Percentiles rank a stretch among this genome's conserved stretches.
Evolutionary conservation across 495 filamentous ascomycete species (phyloP).

Genomic region (Tuber melanosporum): DNA sequence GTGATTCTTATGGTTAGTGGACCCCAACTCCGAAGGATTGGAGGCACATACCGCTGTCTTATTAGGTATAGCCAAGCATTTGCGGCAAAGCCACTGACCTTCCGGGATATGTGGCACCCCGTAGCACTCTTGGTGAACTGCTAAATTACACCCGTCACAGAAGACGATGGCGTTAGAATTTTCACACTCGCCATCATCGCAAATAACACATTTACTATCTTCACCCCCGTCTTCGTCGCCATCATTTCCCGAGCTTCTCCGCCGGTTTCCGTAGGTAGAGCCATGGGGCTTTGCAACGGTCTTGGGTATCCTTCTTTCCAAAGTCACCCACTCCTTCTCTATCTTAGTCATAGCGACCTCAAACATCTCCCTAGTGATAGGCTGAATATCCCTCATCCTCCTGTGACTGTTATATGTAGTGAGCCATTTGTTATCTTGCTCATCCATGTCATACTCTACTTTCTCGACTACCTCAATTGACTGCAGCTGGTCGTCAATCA

Average conservation of each 20-base stretch:
- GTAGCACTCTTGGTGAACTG: slow-evolving; percentile 98
- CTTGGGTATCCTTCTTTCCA: slow-evolving; percentile 94
- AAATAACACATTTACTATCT: slow-evolving; percentile 95
- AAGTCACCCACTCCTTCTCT: slow-evolving; percentile 94
- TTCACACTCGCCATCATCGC: slow-evolving; percentile 96
- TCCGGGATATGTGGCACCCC: slow-evolving; percentile 98
- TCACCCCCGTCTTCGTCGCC: slow-evolving; percentile 92
- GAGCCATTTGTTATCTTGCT: slow-evolving; percentile 96
- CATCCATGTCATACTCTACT: slow-evolving; percentile 99
- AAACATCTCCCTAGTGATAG: slow-evolving; percentile 85
- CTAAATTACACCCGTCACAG: slow-evolving; percentile 95
- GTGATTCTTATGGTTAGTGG: background rate
- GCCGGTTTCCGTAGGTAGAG: slow-evolving; percentile 60
- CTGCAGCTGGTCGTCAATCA: slow-evolving; percentile 41
- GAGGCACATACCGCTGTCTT: slow-evolving; percentile 64
- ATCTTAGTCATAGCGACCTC: slow-evolving; percentile 98
- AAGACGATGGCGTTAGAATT: slow-evolving; percentile 99
- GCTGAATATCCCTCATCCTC: slow-evolving; percentile 61
- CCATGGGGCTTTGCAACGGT: slow-evolving; percentile 91
- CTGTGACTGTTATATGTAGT: slow-evolving; percentile 73
- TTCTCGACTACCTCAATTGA: slow-evolving; percentile 54
- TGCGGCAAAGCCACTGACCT: slow-evolving; percentile 96
- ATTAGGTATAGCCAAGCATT: slow-evolving; percentile 89
- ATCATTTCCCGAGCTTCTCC: slow-evolving; percentile 63
- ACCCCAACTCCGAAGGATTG: background rate